Base-by-base conservation (phyloP, 164 flowering plant species). In the Vitis labrusca region DNA sequence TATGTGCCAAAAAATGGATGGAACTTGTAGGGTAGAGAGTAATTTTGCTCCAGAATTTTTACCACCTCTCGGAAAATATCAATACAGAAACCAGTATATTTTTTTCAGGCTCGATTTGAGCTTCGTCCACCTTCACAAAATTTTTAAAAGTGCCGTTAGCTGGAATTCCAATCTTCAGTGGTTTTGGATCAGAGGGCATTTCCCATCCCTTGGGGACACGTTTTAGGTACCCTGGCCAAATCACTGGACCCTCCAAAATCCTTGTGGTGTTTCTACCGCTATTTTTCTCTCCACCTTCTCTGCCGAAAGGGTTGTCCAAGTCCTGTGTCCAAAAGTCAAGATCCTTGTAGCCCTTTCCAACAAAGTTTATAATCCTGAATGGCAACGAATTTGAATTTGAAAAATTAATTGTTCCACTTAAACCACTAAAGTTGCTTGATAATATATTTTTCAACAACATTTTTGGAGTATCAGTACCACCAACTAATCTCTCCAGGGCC, bases 141-240 rank as follows among this genome's bases (percentile, higher is more conserved):
- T 81, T 64, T 8, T 75, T 66, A 30, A 86, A 86, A 3, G 75
- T 10, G 1, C 82, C 59, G 19, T 60, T 69, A 0, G 66, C 82
- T 0, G 92, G 91, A 61, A 90, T 79, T 32, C 84, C 89, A n/a
- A 89, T 85, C 51, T 49, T 78, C 75, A 90, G 3, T 3, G 68
- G 80, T 60, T 74, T 77, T 66, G 47, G 63, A 58, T 60, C 47
- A 10, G 60, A 73, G 17, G 88, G 87, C 80, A 83, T 76, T 32
- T 74, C 74, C 90, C 90, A 86, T 13, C 91, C 89, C 72, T 63
- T 76, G 1, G 91, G 91, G 2, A 12, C 51, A 6, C 64, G 10
- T 5, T 52, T 51, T 0, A 74, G 27, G 23, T 75, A 61, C 9
- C 80, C 87, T 0, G 85, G 83, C 87, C 88, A 87, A 56, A 49